Conservation (phyloP, 768 basidiomycete species). For the Kwoniella sp. region DNA sequence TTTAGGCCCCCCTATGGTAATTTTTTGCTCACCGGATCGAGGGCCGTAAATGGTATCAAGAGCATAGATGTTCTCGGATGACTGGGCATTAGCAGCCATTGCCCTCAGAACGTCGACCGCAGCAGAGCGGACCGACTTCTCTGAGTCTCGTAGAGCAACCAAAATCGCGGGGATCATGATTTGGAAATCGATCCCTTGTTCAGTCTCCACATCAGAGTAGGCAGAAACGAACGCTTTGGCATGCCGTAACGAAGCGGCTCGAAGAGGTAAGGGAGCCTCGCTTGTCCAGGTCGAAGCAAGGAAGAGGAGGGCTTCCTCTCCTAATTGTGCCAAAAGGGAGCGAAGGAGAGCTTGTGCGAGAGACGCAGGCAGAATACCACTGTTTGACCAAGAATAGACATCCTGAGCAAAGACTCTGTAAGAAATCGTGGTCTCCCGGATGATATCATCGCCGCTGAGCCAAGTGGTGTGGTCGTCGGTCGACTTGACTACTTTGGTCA, state of each 20-base stretch:
- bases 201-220: conserved; percentile 62
- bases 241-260: conserved; percentile 70
- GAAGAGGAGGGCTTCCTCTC: conserved; percentile 74
- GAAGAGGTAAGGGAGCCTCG: conserved; percentile 44
- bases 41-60: conserved; percentile 55
- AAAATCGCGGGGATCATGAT: conserved; percentile 55
- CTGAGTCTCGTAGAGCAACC: conserved; percentile 39
- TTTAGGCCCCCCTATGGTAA: no score
- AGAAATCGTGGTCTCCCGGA: neutral
- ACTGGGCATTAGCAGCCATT: conserved; percentile 10
- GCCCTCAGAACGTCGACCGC: conserved; percentile 47
- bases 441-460: conserved; percentile 19
- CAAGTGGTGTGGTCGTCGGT: conserved; percentile 17
- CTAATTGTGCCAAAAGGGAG: conserved; percentile 68
- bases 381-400: conserved; percentile 71
- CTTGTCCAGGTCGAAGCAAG: conserved; percentile 70
- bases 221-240: conserved; percentile 79
- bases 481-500: conserved; percentile 34
- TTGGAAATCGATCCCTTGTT: conserved; percentile 59
- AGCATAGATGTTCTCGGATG: conserved; percentile 49
- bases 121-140: conserved; percentile 50
- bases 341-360: conserved; percentile 67
- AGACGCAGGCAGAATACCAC: conserved; percentile 60
- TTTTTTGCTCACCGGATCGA: conserved; percentile 36
- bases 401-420: conserved; percentile 68